phyloP scores from a whole-genome alignment of 352 stramenopile species.

The Globisporangium yorkense region DNA sequence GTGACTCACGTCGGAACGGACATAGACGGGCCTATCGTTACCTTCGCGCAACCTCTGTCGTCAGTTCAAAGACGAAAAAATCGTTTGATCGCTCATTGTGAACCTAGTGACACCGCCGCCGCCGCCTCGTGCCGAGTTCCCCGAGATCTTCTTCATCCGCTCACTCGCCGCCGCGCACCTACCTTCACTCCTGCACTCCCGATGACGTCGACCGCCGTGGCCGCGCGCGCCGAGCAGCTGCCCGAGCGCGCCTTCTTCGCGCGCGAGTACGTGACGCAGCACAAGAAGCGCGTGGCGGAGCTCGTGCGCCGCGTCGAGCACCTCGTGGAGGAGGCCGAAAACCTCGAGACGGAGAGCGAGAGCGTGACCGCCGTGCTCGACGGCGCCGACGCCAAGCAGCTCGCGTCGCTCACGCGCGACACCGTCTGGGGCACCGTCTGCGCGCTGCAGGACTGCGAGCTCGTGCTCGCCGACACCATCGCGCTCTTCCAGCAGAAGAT shows the following conservation, averaged over 20 bases:
- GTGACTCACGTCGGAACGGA: too few relatives aligned
- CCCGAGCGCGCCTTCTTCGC: constrained; percentile 49
- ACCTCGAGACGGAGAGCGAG: constrained; percentile 42
- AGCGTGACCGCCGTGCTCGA: constrained; percentile 15
- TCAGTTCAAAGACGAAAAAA: neutral
- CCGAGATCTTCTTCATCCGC: neutral
- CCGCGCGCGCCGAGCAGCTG: constrained; percentile 26
- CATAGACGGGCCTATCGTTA: neutral
- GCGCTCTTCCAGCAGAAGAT: constrained; percentile 59
- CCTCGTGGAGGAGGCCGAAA: constrained; percentile 53
- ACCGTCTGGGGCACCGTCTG: constrained; percentile 64
- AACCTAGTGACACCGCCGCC: too few relatives aligned
- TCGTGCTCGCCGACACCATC: constrained; percentile 28
- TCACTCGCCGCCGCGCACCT: neutral
- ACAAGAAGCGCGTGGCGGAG: constrained; percentile 56
- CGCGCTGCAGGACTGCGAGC: constrained; percentile 49
- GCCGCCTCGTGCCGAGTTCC: too few relatives aligned
- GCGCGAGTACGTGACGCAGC: constrained; percentile 44
- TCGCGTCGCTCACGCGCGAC: constrained; percentile 34
- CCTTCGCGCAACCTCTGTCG: neutral
- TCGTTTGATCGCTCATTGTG: too few relatives aligned
- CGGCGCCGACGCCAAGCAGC: constrained; percentile 22
- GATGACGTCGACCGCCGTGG: constrained; percentile 9
- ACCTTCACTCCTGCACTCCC: neutral
- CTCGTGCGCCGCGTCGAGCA: constrained; percentile 50